These are phyloP conservation scores for Hylodesmum podocarpum DNA, from an alignment of 306 rosid genomes.

Conservation along the genomic window DNA sequence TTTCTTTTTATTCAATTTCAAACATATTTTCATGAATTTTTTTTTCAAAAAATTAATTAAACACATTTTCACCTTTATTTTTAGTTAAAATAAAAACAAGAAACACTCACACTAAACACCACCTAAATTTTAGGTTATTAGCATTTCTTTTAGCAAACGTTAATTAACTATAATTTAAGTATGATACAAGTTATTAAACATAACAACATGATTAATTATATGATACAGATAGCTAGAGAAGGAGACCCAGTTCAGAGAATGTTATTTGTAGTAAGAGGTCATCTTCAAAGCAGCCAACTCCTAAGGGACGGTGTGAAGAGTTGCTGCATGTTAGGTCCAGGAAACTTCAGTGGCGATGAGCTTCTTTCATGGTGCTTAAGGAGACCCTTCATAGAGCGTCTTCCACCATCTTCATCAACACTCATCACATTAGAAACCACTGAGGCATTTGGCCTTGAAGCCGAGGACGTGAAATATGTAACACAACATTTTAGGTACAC, in stretches of 20 bases:
- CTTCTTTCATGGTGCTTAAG: conserved; percentile 91
- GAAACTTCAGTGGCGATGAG: conserved; percentile 87
- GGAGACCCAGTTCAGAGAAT: conserved; percentile 95
- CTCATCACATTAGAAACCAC: conserved; percentile 73
- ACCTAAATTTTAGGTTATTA: too few relatives aligned
- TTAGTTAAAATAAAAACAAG: too few relatives aligned
- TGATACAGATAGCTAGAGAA: conserved; percentile 69
- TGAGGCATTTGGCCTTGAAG: conserved; percentile 85
- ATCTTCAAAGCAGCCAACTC: conserved; percentile 84
- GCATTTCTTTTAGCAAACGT: too few relatives aligned
- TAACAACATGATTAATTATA: not conserved
- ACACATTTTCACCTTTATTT: too few relatives aligned
- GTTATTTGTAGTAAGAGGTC: conserved; percentile 88
- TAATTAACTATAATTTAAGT: too few relatives aligned
- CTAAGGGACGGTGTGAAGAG: conserved; percentile 79
- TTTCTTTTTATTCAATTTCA: too few relatives aligned
- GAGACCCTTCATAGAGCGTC: conserved; percentile 76
- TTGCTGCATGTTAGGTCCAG: conserved; percentile 88
- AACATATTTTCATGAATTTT: too few relatives aligned
- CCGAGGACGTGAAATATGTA: conserved; percentile 77
- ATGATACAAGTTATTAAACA: too few relatives aligned
- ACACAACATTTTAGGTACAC: conserved; percentile 92
- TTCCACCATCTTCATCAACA: conserved; percentile 76
- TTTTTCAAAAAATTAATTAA: too few relatives aligned
- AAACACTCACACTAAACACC: too few relatives aligned